A percentile compares a stretch with the other conserved stretches of the same genome.
phyloP scores from a whole-genome alignment of 768 basidiomycete species.

The Trametes villosa region DNA sequence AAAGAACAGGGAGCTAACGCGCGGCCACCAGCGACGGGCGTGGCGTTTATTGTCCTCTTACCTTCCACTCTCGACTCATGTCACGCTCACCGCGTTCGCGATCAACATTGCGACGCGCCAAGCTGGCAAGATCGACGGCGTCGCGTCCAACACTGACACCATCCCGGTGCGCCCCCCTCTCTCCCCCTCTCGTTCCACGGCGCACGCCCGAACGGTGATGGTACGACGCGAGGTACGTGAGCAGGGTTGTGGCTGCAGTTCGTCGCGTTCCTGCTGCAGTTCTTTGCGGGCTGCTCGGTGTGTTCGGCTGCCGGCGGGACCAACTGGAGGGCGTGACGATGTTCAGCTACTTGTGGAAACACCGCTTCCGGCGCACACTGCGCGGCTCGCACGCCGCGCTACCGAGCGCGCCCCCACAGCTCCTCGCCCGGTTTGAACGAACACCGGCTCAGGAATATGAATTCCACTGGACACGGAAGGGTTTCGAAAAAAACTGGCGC shows the following conservation, averaged over 20 bases:
- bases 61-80: constrained; percentile 68
- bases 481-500: no score
- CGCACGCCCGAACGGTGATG: no score
- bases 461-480: no score
- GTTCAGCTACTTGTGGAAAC: constrained; percentile 38
- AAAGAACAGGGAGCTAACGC: no score
- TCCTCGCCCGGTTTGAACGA: no score
- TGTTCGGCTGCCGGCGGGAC: constrained; percentile 67
- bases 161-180: neutral
- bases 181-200: neutral
- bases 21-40: no score
- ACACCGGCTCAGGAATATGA: no score
- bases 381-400: neutral
- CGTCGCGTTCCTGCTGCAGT: constrained; percentile 62
- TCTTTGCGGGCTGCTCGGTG: constrained; percentile 68
- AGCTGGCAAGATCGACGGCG: constrained; percentile 52
- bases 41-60: constrained; percentile 66
- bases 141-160: constrained; percentile 34
- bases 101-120: constrained; percentile 76
- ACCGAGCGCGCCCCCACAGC: no score
- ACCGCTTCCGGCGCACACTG: constrained; percentile 38
- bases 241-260: constrained; percentile 80
- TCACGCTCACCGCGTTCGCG: constrained; percentile 74
- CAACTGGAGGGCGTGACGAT: constrained; percentile 47
- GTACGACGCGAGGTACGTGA: neutral